phyloP scores from a whole-genome alignment of 2,329 filamentous ascomycete genomes.

The Tolypocladium pustulatum region DNA sequence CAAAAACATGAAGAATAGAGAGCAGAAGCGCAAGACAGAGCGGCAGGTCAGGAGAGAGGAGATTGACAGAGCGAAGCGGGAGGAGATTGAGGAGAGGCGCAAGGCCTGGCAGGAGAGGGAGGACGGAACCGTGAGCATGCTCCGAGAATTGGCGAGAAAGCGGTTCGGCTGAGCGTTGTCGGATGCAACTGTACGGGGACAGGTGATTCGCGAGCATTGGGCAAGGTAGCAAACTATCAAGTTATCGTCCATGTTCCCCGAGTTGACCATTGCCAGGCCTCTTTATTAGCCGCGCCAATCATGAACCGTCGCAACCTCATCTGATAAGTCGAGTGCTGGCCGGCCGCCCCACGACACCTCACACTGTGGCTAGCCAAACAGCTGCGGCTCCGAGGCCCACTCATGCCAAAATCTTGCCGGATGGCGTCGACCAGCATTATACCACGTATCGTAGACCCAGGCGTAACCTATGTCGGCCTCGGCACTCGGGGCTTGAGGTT shows the following conservation, averaged over 20 bases:
- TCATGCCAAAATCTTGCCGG: neutral
- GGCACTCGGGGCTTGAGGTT: neutral
- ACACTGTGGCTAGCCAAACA: neutral
- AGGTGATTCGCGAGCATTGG: neutral
- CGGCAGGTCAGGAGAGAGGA: conserved; percentile 76
- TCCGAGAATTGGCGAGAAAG: conserved; percentile 68
- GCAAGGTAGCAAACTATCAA: neutral
- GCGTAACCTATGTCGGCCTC: neutral
- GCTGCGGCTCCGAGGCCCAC: neutral
- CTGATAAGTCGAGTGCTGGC: neutral
- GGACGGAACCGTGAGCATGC: conserved; percentile 71
- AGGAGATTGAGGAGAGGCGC: conserved; percentile 70
- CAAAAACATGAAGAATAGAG: conserved; percentile 53
- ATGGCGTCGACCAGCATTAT: neutral
- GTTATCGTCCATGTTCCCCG: neutral
- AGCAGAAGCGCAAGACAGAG: conserved; percentile 70
- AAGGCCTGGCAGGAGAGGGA: conserved; percentile 65
- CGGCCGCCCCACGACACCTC: neutral
- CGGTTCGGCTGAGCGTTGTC: conserved; percentile 53
- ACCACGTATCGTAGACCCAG: neutral
- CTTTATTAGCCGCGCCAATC: neutral
- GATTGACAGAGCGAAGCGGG: conserved; percentile 59
- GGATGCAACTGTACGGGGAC: neutral
- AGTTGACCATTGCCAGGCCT: neutral
- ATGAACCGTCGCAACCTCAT: neutral